phyloP scores from a whole-genome alignment of 768 basidiomycete genomes.

The Gelatoporia subvermispora region DNA sequence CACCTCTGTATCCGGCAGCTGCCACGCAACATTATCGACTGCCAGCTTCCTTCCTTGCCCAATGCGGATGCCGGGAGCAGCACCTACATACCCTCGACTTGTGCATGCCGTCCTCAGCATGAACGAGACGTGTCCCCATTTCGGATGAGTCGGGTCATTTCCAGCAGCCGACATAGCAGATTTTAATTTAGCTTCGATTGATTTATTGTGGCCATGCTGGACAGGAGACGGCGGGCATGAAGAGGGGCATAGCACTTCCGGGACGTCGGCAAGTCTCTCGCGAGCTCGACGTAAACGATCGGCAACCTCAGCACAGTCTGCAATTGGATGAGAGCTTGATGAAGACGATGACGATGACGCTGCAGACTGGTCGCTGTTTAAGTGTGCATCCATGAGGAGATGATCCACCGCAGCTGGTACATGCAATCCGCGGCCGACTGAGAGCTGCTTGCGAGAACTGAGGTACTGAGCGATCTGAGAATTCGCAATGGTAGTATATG shows the following conservation, averaged over 20 bases:
- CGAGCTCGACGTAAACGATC: background rate
- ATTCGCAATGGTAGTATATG: too few species aligned
- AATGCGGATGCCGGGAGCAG: constrained; percentile 16
- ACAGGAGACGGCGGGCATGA: constrained; percentile 31
- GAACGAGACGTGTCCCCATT: constrained; percentile 41
- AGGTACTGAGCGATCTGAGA: too few species aligned
- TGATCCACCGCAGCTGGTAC: too few species aligned
- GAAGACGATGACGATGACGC: background rate
- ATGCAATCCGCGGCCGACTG: too few species aligned
- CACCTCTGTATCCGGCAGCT: constrained; percentile 43
- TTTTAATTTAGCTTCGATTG: constrained; percentile 29
- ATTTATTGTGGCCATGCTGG: constrained; percentile 25
- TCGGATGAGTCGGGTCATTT: constrained; percentile 38
- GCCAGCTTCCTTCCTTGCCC: constrained; percentile 18
- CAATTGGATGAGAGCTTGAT: background rate
- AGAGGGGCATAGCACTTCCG: constrained; percentile 29
- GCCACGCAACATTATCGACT: constrained; percentile 23
- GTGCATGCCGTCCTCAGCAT: constrained; percentile 37
- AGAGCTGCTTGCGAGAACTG: too few species aligned
- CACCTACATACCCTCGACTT: constrained; percentile 28
- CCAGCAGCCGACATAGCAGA: constrained; percentile 31
- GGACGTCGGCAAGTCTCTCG: constrained; percentile 1
- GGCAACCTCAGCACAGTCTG: background rate
- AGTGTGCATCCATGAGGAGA: too few species aligned
- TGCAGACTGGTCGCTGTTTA: too few species aligned